Evolutionary conservation across 2,329 filamentous ascomycete species (phyloP), one percentile per base, ranked within the genome.

Genomic region (Aspergillus ustus): DNA sequence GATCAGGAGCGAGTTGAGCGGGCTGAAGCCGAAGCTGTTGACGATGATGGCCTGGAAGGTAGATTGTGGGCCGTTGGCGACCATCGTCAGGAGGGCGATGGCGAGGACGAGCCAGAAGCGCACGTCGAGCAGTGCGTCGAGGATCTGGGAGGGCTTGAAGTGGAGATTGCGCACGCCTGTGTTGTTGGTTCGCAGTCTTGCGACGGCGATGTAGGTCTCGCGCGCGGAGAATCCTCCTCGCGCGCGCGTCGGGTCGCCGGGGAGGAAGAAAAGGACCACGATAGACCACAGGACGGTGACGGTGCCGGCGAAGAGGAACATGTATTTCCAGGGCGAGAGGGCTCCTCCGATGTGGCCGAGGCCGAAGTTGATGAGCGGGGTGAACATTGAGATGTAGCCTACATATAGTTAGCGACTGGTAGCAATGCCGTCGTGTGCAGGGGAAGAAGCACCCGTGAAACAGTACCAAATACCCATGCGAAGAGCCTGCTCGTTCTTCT

Each of bases 351-450:
- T 76, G 8, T 78, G 77, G 1, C 81, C 82, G 3, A 84, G 68
- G 4, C 77, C 82, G 61, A 82, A 84, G 70, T 82, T 82, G 65
- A 83, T 75, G 1, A 83, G 67, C 0, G 81, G 81, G 0, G 79
- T 79, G 31, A 84, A 72, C 28, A 82, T 74, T 0, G 77, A 76
- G 11, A 80, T 79, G 52, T 80, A 80, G 3, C 82, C 80, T 0
- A 77, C 80, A 62, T 73, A 78, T 46, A 66, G 81, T 63, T 80
- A 81, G 77, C 77, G 80, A 9, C 77, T 71, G 31, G 31, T 22
- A n/a, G 2, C 3, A 25, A 25, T 11, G 52, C 4, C 17, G 20
- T 34, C 20, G 37, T 22, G 22, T 9, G 4, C 5, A 28, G 29
- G 2, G 57, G 40, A 15, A 49, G 29, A 57, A 17, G 11, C 60